Evolutionary conservation across 805 yeast species (phyloP).

Genomic region (Wickerhamiella musiphila): DNA sequence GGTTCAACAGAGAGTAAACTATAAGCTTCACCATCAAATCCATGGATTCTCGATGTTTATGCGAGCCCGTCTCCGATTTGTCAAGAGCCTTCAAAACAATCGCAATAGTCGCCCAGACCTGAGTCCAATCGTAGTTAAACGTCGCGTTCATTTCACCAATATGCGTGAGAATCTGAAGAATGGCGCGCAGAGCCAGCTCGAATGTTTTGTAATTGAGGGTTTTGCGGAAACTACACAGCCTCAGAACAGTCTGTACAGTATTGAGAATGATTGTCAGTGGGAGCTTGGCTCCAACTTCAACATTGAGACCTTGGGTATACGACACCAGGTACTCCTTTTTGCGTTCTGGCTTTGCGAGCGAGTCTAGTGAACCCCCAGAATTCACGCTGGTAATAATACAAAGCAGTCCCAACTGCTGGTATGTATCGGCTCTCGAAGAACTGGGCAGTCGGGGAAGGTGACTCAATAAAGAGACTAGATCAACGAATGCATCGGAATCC

Average conservation of each 20-base stretch:
- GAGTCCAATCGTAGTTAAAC: constrained; percentile 23
- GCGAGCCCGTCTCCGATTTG: constrained; percentile 3
- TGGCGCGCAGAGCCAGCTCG: constrained; percentile 11
- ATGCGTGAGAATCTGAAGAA: constrained; percentile 14
- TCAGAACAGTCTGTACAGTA: constrained; percentile 18
- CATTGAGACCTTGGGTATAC: too few species aligned
- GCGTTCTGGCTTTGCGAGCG: constrained; percentile 6
- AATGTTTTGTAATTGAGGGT: constrained; percentile 18
- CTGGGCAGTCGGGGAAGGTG: constrained; percentile 15
- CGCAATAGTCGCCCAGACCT: constrained; percentile 22
- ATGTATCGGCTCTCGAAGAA: constrained; percentile 14
- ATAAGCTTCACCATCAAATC: constrained; percentile 10
- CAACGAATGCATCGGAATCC: constrained; percentile 17
- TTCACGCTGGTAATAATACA: constrained; percentile 20
- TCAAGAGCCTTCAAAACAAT: constrained; percentile 17
- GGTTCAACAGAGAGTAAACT: constrained; percentile 20
- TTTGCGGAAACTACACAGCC: constrained; percentile 19
- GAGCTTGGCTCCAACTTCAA: too few species aligned
- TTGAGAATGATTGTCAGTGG: constrained; percentile 23
- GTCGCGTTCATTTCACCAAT: constrained; percentile 8
- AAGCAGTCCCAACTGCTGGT: constrained; percentile 19
- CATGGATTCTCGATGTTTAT: not conserved
- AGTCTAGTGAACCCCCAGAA: constrained; percentile 7
- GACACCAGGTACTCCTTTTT: constrained; percentile 16
- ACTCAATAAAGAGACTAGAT: constrained; percentile 17